phyloP scores from a whole-genome alignment of 2,329 filamentous ascomycete genomes.

The Alternaria ventricosa region DNA sequence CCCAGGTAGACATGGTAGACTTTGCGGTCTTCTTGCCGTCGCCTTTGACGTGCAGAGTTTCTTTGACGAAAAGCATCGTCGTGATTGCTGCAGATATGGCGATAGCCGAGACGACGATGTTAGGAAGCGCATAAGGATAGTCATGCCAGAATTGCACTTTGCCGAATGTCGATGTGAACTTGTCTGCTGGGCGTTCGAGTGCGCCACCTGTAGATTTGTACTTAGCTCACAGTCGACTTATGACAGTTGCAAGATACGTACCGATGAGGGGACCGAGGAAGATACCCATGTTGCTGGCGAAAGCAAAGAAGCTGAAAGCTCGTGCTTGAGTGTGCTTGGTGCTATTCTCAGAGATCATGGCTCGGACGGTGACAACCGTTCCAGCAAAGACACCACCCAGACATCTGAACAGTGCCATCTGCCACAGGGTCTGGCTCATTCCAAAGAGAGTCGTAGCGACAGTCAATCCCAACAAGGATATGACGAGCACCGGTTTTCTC shows the following conservation, averaged over 20 bases:
- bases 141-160: conserved; percentile 63
- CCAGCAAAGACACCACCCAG: conserved; percentile 76
- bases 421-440: conserved; percentile 67
- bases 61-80: conserved; percentile 65
- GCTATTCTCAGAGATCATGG: conserved; percentile 78
- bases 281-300: conserved; percentile 75
- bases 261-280: conserved; percentile 71
- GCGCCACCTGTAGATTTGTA: conserved; percentile 61
- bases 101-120: conserved; percentile 63
- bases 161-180: conserved; percentile 67
- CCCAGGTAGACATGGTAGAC: conserved; percentile 54
- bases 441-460: conserved; percentile 71
- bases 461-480: conserved; percentile 69
- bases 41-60: conserved; percentile 51
- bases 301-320: conserved; percentile 79
- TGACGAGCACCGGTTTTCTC: conserved; percentile 74
- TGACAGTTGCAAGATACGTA: conserved; percentile 14
- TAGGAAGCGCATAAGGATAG: conserved; percentile 71
- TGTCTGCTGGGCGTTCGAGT: conserved; percentile 69
- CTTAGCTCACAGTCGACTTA: neutral
- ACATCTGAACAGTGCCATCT: conserved; percentile 77
- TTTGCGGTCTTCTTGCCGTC: conserved; percentile 26
- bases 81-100: conserved; percentile 61
- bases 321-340: conserved; percentile 73
- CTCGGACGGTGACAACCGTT: conserved; percentile 74